phyloP scores from a whole-genome alignment of 768 basidiomycete genomes.

The Cyclocybe cylindracea region DNA sequence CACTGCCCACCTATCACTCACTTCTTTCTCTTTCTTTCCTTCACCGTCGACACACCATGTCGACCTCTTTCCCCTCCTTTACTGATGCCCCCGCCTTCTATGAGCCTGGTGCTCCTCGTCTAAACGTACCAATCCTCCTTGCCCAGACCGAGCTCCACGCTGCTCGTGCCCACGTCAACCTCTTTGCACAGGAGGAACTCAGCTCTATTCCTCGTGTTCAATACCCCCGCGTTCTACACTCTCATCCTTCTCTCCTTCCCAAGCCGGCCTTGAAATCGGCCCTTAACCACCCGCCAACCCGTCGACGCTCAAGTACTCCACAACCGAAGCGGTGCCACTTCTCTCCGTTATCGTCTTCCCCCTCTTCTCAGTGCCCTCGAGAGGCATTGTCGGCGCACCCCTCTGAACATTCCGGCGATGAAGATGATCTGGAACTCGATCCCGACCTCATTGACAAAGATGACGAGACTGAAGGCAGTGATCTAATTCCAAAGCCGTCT shows the following conservation, averaged over 20 bases:
- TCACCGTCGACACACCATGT: no score
- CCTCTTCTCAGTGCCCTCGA: no score
- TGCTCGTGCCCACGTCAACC: background rate
- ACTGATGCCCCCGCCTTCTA: constrained; percentile 9
- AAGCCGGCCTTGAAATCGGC: no score
- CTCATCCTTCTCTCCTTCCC: no score
- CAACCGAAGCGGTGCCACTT: no score
- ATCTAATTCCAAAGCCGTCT: constrained; percentile 23
- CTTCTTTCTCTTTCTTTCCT: no score
- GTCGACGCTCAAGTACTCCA: no score
- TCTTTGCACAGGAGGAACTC: constrained; percentile 10
- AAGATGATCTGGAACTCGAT: background rate
- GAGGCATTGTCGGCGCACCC: no score
- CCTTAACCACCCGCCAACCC: no score
- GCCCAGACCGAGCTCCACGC: constrained; percentile 13
- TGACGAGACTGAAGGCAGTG: background rate
- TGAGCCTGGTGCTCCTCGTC: constrained; percentile 17
- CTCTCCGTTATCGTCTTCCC: no score
- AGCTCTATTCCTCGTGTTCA: background rate
- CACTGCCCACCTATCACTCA: no score
- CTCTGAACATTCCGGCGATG: background rate
- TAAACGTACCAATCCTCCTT: constrained; percentile 10
- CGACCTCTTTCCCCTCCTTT: constrained; percentile 4
- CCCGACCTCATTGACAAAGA: background rate
- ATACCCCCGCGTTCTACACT: background rate